Percentiles rank a stretch among this genome's conserved stretches.
These are phyloP conservation scores for Mimosa bimucronata DNA, from an alignment of 306 rosid species.

Conservation along the genomic window DNA sequence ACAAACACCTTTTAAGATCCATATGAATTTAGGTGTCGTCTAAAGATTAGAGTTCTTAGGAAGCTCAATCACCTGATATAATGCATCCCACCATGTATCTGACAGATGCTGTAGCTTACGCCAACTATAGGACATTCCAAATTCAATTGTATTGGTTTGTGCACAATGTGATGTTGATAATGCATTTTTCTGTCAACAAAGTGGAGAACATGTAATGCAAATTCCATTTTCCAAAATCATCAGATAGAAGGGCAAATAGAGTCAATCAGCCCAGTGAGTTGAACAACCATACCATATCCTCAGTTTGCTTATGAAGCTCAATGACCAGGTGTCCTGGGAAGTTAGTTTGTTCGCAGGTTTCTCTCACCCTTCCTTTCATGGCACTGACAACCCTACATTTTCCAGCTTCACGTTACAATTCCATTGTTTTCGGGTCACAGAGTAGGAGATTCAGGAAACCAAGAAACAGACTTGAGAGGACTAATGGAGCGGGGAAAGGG, in stretches of 20 bases:
- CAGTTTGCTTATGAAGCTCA: slow-evolving; percentile 23
- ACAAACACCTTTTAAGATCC: neutral
- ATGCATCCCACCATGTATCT: slow-evolving; percentile 46
- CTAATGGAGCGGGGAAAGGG: neutral
- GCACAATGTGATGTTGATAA: slow-evolving; percentile 72
- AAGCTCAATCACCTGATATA: slow-evolving; percentile 45
- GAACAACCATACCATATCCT: slow-evolving; percentile 58
- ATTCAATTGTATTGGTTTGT: slow-evolving; percentile 61
- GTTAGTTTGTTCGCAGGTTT: slow-evolving; percentile 30
- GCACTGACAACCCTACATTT: slow-evolving; percentile 47
- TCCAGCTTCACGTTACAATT: neutral
- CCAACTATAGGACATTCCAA: slow-evolving; percentile 56
- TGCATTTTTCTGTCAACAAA: slow-evolving; percentile 52
- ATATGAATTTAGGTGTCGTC: neutral
- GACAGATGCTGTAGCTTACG: slow-evolving; percentile 36
- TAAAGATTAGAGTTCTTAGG: neutral
- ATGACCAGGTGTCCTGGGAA: slow-evolving; percentile 51
- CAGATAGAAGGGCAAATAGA: neutral
- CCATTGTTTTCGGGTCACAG: neutral
- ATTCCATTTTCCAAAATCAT: slow-evolving; percentile 7
- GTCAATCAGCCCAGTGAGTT: slow-evolving; percentile 11
- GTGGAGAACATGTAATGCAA: slow-evolving; percentile 4
- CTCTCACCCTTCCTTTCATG: slow-evolving; percentile 37
- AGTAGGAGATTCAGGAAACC: neutral
- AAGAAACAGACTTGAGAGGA: neutral